phyloP scores from a whole-genome alignment of 768 basidiomycete genomes.

The Psilocybe tampanensis region DNA sequence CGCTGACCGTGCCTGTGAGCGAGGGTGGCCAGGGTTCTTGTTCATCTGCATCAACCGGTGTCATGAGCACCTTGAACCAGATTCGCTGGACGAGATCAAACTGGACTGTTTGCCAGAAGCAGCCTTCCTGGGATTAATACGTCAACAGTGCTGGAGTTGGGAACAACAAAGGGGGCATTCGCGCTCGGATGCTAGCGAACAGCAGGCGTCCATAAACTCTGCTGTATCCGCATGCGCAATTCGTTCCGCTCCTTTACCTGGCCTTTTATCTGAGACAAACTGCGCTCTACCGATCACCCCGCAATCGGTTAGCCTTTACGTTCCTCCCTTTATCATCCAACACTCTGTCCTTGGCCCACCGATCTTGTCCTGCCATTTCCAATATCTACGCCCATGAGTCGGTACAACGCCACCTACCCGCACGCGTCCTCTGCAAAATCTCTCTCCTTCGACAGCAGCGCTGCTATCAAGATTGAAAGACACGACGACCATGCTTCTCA shows the following conservation, averaged over 20 bases:
- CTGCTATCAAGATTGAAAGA: constrained; percentile 28
- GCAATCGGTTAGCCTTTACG: constrained; percentile 28
- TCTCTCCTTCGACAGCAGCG: constrained; percentile 25
- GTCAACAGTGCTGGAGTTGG: constrained; percentile 41
- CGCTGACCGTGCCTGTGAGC: constrained; percentile 48
- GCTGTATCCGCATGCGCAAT: constrained; percentile 44
- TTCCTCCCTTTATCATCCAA: constrained; percentile 10
- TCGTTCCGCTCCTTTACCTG: constrained; percentile 40
- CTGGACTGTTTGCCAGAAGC: constrained; percentile 39
- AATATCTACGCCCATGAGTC: constrained; percentile 30
- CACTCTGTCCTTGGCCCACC: constrained; percentile 8
- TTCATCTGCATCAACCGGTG: constrained; percentile 47
- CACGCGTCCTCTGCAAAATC: constrained; percentile 21
- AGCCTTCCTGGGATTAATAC: constrained; percentile 47
- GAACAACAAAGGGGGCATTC: constrained; percentile 41
- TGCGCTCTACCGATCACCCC: constrained; percentile 41
- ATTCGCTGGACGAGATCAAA: constrained; percentile 45
- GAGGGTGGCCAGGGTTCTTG: constrained; percentile 45
- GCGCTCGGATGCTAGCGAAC: constrained; percentile 33
- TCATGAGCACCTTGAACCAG: constrained; percentile 47
- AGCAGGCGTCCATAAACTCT: constrained; percentile 36
- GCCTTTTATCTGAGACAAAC: constrained; percentile 43
- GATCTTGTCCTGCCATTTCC: constrained; percentile 14
- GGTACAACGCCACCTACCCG: constrained; percentile 22
- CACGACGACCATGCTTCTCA: constrained; percentile 52